Evolutionary conservation across 495 filamentous ascomycete genomes (phyloP).

Genomic region (Glonium stellatum): DNA sequence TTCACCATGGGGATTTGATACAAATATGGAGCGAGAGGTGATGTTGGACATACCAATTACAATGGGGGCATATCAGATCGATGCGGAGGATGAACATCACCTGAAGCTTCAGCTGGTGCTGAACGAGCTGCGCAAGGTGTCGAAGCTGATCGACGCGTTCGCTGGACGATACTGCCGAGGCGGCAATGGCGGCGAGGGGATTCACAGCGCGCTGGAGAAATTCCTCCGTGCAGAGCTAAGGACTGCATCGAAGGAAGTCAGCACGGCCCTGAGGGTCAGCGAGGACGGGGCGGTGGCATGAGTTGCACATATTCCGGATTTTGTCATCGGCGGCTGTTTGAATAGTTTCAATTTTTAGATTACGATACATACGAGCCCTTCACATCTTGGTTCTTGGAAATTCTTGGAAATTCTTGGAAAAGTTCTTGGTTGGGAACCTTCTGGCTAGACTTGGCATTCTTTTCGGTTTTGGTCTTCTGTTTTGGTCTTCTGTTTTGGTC

Average conservation of each 20-base stretch:
- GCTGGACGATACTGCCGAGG: slow-evolving; percentile 16
- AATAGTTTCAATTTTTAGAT: slow-evolving; percentile 1
- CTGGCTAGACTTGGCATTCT: neutral
- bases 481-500: too few relatives aligned
- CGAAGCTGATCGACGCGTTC: slow-evolving; percentile 23
- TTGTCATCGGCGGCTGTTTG: neutral
- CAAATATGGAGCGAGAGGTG: slow-evolving; percentile 14
- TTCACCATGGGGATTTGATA: slow-evolving; percentile 3
- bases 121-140: slow-evolving; percentile 26
- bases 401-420: neutral
- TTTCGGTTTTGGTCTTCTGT: too few relatives aligned
- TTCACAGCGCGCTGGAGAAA: slow-evolving; percentile 15
- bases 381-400: neutral
- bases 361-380: slow-evolving; percentile 7
- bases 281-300: slow-evolving; percentile 4
- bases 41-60: slow-evolving; percentile 28
- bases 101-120: slow-evolving; percentile 28
- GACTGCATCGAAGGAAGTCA: slow-evolving; percentile 13
- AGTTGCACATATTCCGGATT: neutral
- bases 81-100: slow-evolving; percentile 23
- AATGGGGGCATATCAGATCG: slow-evolving; percentile 28
- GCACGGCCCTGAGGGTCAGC: slow-evolving; percentile 10
- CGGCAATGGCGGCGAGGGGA: slow-evolving; percentile 9
- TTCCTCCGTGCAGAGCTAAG: slow-evolving; percentile 14
- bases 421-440: neutral